A percentile compares a stretch with the other conserved stretches of the same genome.
Conservation (phyloP, 345 rosid species). For the Hirschfeldia incana region DNA sequence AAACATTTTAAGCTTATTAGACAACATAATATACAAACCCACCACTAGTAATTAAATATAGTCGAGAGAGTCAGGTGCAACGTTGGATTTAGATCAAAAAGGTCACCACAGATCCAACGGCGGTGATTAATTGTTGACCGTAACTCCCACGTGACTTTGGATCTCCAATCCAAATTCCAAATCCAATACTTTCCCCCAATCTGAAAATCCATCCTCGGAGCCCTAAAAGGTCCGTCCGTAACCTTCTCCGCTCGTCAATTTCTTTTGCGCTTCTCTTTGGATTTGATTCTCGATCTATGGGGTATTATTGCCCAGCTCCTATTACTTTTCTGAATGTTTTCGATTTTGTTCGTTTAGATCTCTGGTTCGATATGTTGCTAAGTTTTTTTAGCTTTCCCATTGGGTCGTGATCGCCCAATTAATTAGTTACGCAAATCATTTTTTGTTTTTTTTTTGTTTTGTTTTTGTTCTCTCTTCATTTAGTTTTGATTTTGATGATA, state of each 20-base stretch:
- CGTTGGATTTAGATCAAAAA: constrained; percentile 26
- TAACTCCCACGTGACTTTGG: constrained; percentile 34
- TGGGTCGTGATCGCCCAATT: not conserved
- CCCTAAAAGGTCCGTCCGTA: constrained; percentile 9
- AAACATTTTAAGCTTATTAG: too few species aligned
- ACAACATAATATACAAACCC: too few species aligned
- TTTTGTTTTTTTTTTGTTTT: too few species aligned
- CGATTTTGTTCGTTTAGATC: not conserved
- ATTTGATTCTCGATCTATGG: constrained; percentile 19
- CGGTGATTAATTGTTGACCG: constrained; percentile 15
- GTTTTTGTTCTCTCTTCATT: not conserved
- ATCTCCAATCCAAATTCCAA: not conserved
- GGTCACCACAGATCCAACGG: constrained; percentile 26
- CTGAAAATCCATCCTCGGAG: constrained; percentile 17
- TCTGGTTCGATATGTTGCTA: not conserved
- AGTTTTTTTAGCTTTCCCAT: too few species aligned
- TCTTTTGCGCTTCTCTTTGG: not conserved
- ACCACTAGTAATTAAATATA: not conserved
- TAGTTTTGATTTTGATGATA: not conserved
- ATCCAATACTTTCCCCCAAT: not conserved
- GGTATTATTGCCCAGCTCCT: constrained; percentile 7
- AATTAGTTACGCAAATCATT: too few species aligned
- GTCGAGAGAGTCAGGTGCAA: constrained; percentile 14
- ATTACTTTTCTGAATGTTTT: not conserved
- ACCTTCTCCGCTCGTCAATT: constrained; percentile 15